Percentiles rank a stretch among this genome's conserved stretches.
Conservation (phyloP, 1,284 basidiomycete genomes). For the Rhodotorula sp. region DNA sequence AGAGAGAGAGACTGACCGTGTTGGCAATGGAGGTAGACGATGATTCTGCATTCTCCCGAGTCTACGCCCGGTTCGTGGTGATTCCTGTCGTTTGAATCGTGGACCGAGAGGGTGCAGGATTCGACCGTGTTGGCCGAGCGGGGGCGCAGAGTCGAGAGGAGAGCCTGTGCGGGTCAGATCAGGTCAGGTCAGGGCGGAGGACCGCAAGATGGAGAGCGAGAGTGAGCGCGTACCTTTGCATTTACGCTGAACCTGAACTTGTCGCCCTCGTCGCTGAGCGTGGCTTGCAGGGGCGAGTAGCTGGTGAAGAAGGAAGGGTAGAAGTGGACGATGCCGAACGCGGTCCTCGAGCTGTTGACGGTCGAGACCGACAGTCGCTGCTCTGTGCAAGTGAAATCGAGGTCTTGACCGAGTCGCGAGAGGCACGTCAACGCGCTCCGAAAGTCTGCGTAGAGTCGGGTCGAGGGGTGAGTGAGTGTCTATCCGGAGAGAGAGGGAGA, state of each 20-base stretch:
- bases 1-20: constrained; percentile 26
- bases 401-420: constrained; percentile 39
- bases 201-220: too few species aligned
- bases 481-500: not conserved
- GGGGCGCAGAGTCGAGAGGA: constrained; percentile 31
- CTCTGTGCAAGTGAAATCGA: constrained; percentile 29
- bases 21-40: constrained; percentile 34
- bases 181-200: not conserved
- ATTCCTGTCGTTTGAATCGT: constrained; percentile 12
- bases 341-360: constrained; percentile 41
- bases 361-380: constrained; percentile 41
- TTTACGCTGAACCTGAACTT: constrained; percentile 28
- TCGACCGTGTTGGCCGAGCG: constrained; percentile 33
- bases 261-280: not conserved
- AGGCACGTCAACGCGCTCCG: constrained; percentile 37
- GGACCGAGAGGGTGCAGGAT: constrained; percentile 20
- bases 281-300: constrained; percentile 9
- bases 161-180: not conserved
- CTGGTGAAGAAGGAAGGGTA: constrained; percentile 39
- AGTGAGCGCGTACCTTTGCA: constrained; percentile 10
- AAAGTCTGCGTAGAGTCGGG: constrained; percentile 33
- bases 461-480: too few species aligned
- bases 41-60: constrained; percentile 33
- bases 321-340: constrained; percentile 42
- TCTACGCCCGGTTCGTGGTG: constrained; percentile 17